phyloP scores from a whole-genome alignment of 2,329 filamentous ascomycete species.

The Penicillium digitatum region DNA sequence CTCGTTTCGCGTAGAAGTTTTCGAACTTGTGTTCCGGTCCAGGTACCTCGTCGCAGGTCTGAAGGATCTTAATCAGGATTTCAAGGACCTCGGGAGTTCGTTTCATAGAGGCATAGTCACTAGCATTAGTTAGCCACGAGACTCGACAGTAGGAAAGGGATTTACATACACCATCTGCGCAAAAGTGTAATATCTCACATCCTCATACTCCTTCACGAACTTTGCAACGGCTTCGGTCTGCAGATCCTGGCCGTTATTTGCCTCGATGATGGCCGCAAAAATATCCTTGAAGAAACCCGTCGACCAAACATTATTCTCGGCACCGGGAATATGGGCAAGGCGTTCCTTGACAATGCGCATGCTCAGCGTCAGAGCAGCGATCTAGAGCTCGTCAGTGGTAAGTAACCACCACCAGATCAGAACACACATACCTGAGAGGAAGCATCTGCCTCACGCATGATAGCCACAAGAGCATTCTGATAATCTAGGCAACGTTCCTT shows the following conservation, averaged over 20 bases:
- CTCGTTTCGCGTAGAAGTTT: constrained; percentile 44
- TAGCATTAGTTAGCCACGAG: constrained; percentile 18
- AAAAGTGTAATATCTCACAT: constrained; percentile 80
- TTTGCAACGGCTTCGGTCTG: constrained; percentile 71
- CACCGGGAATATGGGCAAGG: constrained; percentile 57
- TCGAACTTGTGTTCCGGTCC: constrained; percentile 34
- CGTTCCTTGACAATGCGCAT: constrained; percentile 85
- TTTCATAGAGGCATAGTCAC: constrained; percentile 33
- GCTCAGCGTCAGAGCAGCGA: constrained; percentile 68
- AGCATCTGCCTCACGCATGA: constrained; percentile 59
- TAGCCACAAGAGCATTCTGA: constrained; percentile 56
- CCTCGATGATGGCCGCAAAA: constrained; percentile 58
- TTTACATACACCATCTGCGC: constrained; percentile 63
- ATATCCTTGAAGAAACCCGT: constrained; percentile 67
- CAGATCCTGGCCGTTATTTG: constrained; percentile 56
- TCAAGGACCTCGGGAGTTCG: constrained; percentile 32
- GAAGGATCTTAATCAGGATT: constrained; percentile 38
- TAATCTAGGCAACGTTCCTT: constrained; percentile 71
- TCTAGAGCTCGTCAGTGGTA: constrained; percentile 38
- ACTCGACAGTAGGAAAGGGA: not conserved
- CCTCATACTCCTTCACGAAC: constrained; percentile 74
- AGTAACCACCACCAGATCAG: not conserved
- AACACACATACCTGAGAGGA: constrained; percentile 46
- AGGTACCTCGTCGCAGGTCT: constrained; percentile 64
- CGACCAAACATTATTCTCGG: constrained; percentile 66